A percentile compares a stretch with the other conserved stretches of the same genome.
Conservation (phyloP, 441 rosid genomes). For the Eruca vesicaria region DNA sequence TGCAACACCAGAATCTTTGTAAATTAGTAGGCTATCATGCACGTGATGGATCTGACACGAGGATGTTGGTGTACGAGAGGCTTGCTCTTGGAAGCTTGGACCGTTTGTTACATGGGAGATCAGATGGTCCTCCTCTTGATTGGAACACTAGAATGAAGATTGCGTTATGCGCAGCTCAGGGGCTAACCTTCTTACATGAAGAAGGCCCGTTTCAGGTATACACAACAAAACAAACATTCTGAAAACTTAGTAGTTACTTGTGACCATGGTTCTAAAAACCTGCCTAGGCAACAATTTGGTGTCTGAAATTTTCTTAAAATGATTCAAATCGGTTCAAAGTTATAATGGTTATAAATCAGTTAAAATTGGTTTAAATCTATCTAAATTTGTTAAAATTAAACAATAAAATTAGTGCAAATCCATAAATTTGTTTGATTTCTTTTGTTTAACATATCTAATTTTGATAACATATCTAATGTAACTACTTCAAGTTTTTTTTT, state of each 20-base stretch:
- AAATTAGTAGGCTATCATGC: constrained; percentile 89
- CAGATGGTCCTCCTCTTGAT: constrained; percentile 92
- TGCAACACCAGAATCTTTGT: constrained; percentile 94
- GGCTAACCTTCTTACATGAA: constrained; percentile 91
- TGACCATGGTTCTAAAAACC: not conserved
- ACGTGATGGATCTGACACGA: constrained; percentile 77
- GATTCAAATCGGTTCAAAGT: not conserved
- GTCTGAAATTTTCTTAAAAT: too few relatives aligned
- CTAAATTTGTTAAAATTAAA: not conserved
- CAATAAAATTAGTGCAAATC: not conserved
- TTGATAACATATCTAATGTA: not conserved
- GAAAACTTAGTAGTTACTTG: not conserved
- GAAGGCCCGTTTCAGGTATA: constrained; percentile 98
- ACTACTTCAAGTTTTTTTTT: too few relatives aligned
- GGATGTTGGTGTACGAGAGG: constrained; percentile 92
- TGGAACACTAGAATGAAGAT: constrained; percentile 97
- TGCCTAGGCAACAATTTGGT: too few relatives aligned
- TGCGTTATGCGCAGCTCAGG: constrained; percentile 93
- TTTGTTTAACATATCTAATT: not conserved
- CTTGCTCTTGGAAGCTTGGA: constrained; percentile 91
- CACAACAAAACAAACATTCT: not conserved
- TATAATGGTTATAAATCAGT: too few relatives aligned
- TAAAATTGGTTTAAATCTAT: not conserved
- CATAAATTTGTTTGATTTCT: not conserved
- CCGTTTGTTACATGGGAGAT: constrained; percentile 78